These are phyloP conservation scores for Ceratocystis smalleyi DNA, from an alignment of 2,329 filamentous ascomycete genomes.

Conservation along the genomic window DNA sequence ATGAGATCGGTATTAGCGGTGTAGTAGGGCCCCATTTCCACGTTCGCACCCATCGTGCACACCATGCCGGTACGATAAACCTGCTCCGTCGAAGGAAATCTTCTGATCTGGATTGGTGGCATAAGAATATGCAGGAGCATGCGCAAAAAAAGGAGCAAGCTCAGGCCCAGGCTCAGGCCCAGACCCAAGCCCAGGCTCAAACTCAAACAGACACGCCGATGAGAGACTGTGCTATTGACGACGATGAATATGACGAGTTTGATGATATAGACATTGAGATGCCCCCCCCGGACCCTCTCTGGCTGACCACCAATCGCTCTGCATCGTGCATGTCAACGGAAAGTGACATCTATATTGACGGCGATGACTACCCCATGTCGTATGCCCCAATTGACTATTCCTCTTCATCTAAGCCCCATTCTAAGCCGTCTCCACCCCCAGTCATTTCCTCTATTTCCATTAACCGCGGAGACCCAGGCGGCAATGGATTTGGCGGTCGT, in stretches of 20 bases:
- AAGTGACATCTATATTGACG: slow-evolving; percentile 10
- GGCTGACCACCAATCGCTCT: slow-evolving; percentile 21
- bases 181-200: too few relatives aligned
- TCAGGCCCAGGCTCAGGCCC: slow-evolving; percentile 14
- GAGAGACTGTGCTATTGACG: slow-evolving; percentile 20
- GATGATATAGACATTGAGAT: slow-evolving; percentile 19
- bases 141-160: slow-evolving; percentile 47
- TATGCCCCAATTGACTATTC: slow-evolving; percentile 21
- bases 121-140: slow-evolving; percentile 67
- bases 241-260: slow-evolving; percentile 17
- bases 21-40: slow-evolving; percentile 22
- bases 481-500: neutral
- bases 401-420: neutral
- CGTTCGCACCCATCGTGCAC: neutral
- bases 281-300: slow-evolving; percentile 25
- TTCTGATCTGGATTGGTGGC: slow-evolving; percentile 54
- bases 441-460: neutral
- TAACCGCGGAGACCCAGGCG: neutral
- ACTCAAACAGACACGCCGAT: slow-evolving; percentile 14
- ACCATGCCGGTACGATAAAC: neutral
- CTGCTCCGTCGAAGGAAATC: slow-evolving; percentile 38
- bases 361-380: slow-evolving; percentile 23
- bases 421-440: neutral
- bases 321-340: slow-evolving; percentile 8
- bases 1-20: slow-evolving; percentile 1